Base-by-base conservation (phyloP, 345 rosid genomes). In the Streptanthus diversifolius region DNA sequence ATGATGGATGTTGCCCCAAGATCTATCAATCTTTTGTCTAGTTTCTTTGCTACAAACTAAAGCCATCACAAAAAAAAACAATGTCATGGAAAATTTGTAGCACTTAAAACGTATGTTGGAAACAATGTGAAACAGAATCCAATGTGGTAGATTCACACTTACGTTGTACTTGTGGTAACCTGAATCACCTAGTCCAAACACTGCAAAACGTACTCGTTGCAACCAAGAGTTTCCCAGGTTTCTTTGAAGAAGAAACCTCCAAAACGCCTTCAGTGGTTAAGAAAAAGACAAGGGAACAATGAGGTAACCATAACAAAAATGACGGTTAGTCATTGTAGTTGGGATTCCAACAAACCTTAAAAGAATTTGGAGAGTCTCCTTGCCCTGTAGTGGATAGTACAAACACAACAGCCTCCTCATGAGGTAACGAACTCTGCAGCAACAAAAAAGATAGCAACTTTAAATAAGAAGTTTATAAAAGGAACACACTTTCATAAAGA, bases 11-110 rank as follows among this genome's bases (percentile, higher is more conserved):
- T 77, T 17, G 89, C 97, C 54, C 97, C 99, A 65, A 95, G 95
- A 83, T 87, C 90, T 12, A 79, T 80, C 70, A 95, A 88, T 65
- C 99, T 91, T 76, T 85, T 89, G 79, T 91, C 96, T 73, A 95
- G 87, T 82, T 83, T 95, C 86, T 95, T 95, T 61, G 97, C 97
- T 71, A 83, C 99, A 91, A 89, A 90, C 99, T 91, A 84, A 80
- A 85, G 64, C 75, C 80, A 82, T 56, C 32, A 68, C 52, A 39
- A 63, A 30, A 57, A 58, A 65, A 58, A 25, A 45, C 10, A 35
- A 17, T 25, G 40, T 66, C 58, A 55, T 15, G 19, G 13, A 9
- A 18, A 52, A 32, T 54, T 30, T 53, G 63, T 41, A 45, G 39
- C 54, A 52, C 7, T 0, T 29, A 29, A 29, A 29, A 15, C 12